phyloP scores from a whole-genome alignment of 192 early-diverging fungal species.

The Umbelopsis isabellina region DNA sequence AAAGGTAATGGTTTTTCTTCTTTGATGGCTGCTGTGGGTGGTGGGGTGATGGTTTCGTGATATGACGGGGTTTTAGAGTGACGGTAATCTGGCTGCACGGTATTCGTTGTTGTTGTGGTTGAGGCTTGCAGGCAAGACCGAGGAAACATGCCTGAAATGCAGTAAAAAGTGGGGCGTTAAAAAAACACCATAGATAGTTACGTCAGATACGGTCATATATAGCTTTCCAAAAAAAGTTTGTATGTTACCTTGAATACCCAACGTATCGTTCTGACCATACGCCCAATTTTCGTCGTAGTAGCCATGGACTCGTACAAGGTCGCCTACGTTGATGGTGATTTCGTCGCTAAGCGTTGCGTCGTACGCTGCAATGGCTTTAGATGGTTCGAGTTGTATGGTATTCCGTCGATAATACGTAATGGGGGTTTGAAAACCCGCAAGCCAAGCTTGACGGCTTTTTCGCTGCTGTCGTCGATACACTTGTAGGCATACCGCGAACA shows the following conservation, averaged over 20 bases:
- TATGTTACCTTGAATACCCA: neutral
- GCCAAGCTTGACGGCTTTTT: conserved; percentile 19
- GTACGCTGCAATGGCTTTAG: neutral
- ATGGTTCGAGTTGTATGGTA: neutral
- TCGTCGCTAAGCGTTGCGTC: conserved; percentile 2
- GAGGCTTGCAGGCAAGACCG: conserved; percentile 6
- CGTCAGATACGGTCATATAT: neutral
- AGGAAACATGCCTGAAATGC: neutral
- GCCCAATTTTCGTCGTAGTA: conserved; percentile 12
- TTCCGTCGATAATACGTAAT: conserved; percentile 4
- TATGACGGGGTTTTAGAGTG: too few relatives aligned
- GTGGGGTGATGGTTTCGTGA: neutral
- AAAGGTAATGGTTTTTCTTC: neutral
- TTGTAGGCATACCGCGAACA: conserved; percentile 4
- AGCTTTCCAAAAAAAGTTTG: too few relatives aligned
- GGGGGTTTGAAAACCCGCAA: conserved; percentile 5
- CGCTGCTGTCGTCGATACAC: conserved; percentile 11
- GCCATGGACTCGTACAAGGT: neutral
- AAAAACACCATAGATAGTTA: neutral
- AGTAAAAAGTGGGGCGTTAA: too few relatives aligned
- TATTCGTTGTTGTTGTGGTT: neutral
- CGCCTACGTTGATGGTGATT: neutral
- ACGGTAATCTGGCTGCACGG: neutral
- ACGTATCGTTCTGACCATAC: conserved; percentile 1
- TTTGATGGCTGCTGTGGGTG: neutral